Conservation (phyloP, 495 filamentous ascomycete species). For the Thozetella sp. region DNA sequence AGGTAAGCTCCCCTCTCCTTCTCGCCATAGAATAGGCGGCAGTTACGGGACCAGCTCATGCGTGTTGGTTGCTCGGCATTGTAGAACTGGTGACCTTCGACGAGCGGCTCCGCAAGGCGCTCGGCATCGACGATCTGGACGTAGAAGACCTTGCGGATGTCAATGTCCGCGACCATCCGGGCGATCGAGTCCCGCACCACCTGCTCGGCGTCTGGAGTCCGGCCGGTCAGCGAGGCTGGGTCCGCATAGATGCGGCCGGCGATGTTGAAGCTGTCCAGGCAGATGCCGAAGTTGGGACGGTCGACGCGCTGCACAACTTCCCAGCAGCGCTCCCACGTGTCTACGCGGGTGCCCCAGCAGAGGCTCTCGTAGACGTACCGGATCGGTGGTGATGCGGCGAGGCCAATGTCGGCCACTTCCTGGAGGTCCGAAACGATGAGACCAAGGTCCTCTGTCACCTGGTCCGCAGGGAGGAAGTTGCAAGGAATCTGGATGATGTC, state of each 20-base stretch:
- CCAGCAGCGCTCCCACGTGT: constrained; percentile 75
- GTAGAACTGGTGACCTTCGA: constrained; percentile 65
- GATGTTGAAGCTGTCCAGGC: constrained; percentile 83
- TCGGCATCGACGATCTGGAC: constrained; percentile 82
- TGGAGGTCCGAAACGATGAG: constrained; percentile 67
- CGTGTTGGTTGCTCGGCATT: constrained; percentile 61
- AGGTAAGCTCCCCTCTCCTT: constrained; percentile 71
- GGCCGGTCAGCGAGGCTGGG: constrained; percentile 55
- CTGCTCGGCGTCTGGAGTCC: constrained; percentile 57
- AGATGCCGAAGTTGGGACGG: constrained; percentile 74
- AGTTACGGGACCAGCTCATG: constrained; percentile 85
- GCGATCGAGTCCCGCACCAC: constrained; percentile 59
- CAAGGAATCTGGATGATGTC: constrained; percentile 76
- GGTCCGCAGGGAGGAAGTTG: constrained; percentile 62
- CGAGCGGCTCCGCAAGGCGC: constrained; percentile 58
- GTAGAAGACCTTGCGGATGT: constrained; percentile 74
- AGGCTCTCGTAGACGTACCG: constrained; percentile 79
- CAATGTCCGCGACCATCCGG: constrained; percentile 56
- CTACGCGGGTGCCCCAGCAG: constrained; percentile 71
- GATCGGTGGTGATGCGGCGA: constrained; percentile 52
- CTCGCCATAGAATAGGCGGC: constrained; percentile 76
- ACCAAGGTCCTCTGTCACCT: constrained; percentile 56
- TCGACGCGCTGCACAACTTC: constrained; percentile 66
- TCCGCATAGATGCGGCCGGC: constrained; percentile 76
- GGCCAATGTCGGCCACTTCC: constrained; percentile 66